Percentiles rank a stretch among this genome's conserved stretches.
These are phyloP conservation scores for Eucalyptus cladocalyx DNA, from an alignment of 345 rosid species.

Conservation along the genomic window DNA sequence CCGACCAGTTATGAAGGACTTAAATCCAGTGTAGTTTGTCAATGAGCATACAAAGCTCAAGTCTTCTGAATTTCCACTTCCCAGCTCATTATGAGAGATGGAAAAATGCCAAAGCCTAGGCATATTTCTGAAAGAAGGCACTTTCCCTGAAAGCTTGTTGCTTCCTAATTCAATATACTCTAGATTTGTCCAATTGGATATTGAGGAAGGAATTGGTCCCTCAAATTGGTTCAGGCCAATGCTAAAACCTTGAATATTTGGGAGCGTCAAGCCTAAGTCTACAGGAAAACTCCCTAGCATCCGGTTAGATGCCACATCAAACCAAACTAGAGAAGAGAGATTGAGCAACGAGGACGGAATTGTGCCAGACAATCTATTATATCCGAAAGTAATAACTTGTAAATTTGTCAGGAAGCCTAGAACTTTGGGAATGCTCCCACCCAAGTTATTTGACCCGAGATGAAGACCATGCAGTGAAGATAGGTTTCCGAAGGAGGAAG, in stretches of 20 bases:
- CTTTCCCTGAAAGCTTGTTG: too few species aligned
- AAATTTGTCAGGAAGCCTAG: too few species aligned
- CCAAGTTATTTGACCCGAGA: too few species aligned
- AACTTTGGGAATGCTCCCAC: too few species aligned
- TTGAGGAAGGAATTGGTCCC: background rate
- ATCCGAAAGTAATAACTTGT: rapidly evolving
- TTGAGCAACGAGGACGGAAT: too few species aligned
- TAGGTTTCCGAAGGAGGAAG: too few species aligned
- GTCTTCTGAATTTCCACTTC: background rate
- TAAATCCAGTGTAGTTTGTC: background rate
- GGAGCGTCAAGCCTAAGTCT: too few species aligned
- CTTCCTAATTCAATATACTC: rapidly evolving
- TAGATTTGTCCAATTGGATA: too few species aligned
- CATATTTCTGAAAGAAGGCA: too few species aligned
- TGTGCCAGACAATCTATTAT: rapidly evolving
- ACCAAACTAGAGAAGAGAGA: too few species aligned
- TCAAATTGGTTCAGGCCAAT: rapidly evolving
- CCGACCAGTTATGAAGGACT: rapidly evolving
- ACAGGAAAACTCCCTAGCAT: rapidly evolving
- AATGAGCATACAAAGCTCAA: constrained; percentile 3
- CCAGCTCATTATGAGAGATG: rapidly evolving
- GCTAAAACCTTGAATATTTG: too few species aligned
- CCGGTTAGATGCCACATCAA: rapidly evolving
- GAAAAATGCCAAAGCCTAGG: rapidly evolving
- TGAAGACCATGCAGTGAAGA: too few species aligned